Evolutionary conservation across 192 early-diverging fungal species (phyloP), one percentile per base, ranked within the genome.

Genomic region (Gaertneriomyces sp.): DNA sequence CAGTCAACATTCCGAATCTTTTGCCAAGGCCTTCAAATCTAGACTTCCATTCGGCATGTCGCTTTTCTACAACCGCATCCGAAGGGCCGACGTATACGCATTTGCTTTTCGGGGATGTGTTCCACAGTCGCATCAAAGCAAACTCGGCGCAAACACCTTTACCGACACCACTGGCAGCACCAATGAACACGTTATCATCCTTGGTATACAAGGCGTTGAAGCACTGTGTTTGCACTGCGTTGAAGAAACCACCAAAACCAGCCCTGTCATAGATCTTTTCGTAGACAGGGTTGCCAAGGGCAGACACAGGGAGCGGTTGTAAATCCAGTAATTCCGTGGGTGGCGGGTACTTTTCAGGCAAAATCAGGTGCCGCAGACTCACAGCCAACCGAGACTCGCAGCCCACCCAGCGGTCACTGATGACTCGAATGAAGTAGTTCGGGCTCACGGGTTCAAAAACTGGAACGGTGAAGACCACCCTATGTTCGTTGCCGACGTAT

Each of bases 111-210:
- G 77, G 79, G 10, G 78, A 70, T 17, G 78, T 78, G 39, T 77
- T 75, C 90, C 95, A 95, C 55, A 97, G 78, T 4, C 92, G 88
- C 66, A 98, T 71, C 62, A 99, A 76, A 5, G 97, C 96, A 80
- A 98, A 90, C 76, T 99, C 97, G 7, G 94, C 94, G 51, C 87
- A 91, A 8, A 94, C 82, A 14, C 95, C 96, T 81, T 98, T 98
- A 40, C 97, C 97, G n/a, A 81, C 82, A 10, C 95, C 95, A 9
- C 93, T 86, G 58, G 97, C 87, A 1, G 95, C 94, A 49, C 94
- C 92, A 49, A 99, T 76, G 64, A 99, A 90, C 0, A 88, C 85
- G 64, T 91, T 96, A 17, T 97, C 91, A 58, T 97, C 94, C 7
- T 85, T 79, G 5, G 56, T 54, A 73, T 94, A 99, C 42, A 96